A percentile compares a stretch with the other conserved stretches of the same genome.
Evolutionary conservation across 768 basidiomycete genomes (phyloP).

Genomic region (Boletus subparvulus): DNA sequence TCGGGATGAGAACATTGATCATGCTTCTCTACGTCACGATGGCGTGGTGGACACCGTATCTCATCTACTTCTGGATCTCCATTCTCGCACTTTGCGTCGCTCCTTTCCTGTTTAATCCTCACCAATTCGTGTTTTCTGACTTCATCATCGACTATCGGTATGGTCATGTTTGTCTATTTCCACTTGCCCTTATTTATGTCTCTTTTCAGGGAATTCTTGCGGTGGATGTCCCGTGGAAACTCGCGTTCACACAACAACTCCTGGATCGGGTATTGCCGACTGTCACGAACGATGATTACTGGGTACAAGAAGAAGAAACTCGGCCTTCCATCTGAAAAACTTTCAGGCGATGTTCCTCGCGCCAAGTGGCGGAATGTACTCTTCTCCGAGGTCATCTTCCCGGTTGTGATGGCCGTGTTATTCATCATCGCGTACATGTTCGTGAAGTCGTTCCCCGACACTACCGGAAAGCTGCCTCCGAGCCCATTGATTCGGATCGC

Average conservation of each 20-base stretch:
- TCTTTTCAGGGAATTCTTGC: constrained; percentile 79
- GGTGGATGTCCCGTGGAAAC: constrained; percentile 99
- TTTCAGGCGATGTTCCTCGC: constrained; percentile 92
- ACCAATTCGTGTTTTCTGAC: constrained; percentile 96
- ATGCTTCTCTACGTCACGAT: constrained; percentile 94
- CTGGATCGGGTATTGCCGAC: constrained; percentile 98
- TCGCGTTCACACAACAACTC: constrained; percentile 96
- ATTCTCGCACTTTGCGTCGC: constrained; percentile 89
- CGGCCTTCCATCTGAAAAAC: constrained; percentile 95
- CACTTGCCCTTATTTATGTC: background rate
- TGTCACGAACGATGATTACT: constrained; percentile 97
- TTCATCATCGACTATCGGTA: constrained; percentile 95
- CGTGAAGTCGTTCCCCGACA: constrained; percentile 80
- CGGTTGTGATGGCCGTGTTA: constrained; percentile 78
- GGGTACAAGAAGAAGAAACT: constrained; percentile 99
- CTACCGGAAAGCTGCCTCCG: constrained; percentile 62
- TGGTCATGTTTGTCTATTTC: constrained; percentile 20
- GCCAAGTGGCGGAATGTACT: constrained; percentile 91
- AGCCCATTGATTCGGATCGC: constrained; percentile 91
- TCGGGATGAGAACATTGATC: constrained; percentile 91
- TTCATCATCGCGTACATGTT: constrained; percentile 92
- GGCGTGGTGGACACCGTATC: constrained; percentile 85
- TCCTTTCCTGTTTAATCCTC: constrained; percentile 99
- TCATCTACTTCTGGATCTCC: constrained; percentile 98
- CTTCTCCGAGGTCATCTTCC: constrained; percentile 84